Evolutionary conservation across 192 early-diverging fungal genomes (phyloP), one percentile per base, ranked within the genome.

Genomic region (Entomortierella beljakovae): DNA sequence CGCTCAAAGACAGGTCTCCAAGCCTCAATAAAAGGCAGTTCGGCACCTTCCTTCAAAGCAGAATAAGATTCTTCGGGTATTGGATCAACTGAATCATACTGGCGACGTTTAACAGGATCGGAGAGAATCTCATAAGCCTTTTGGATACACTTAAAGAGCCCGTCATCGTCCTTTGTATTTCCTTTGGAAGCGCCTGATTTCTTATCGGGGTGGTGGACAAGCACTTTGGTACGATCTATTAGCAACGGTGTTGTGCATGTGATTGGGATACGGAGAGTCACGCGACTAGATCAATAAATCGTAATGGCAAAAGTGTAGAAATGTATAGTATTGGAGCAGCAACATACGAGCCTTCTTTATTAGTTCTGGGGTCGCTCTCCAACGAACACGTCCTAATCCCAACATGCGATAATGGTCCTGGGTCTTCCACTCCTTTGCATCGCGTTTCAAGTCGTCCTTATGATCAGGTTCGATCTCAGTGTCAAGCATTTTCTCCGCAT

Each of bases 341-440:
- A 6, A 73, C 73, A 26, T 80, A 76, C 79, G 91, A 2, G 93
- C 93, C 15, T 82, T 79, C 80, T 94, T 94, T 70, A 96, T 92
- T 72, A 95, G 87, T 13, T 86, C 88, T 15, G 82, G 89, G 16
- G 83, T 91, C 6, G 93, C 94, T 28, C 70, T 83, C 80, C 83
- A 92, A 0, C 94, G 84, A 50, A 90, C 73, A 50, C 76, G 82
- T 1, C 88, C 86, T 29, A 96, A 64, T 3, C 94, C 94, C 1
- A 96, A 80, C 20, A 96, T 83, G 26, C 84, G 89, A 81, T 96
- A 96, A 74, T 94, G 93, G 61, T 96, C 94, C 80, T 96, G 94
- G 11, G 83, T 80, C 83, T 93, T 95, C 92, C 92, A 94, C 7
- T 93, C 85, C 61, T 84, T 77, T 9, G 94, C 92, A 63, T 94